Evolutionary conservation across 1,284 basidiomycete species (phyloP), one percentile per base, ranked within the genome.

Genomic region (Ustilago cynodontis): DNA sequence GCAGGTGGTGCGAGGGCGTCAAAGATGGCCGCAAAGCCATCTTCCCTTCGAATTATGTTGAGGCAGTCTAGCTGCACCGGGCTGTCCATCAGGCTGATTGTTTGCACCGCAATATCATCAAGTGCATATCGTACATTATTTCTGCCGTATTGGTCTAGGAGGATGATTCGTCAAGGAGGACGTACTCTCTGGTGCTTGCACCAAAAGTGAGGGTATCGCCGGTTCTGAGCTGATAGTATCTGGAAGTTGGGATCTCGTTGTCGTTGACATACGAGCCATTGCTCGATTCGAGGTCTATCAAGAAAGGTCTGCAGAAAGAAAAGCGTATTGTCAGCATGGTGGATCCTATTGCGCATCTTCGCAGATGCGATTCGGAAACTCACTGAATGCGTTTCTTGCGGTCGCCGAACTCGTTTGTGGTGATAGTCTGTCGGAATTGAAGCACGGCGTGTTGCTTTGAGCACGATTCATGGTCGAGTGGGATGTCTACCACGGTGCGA

Each of bases 391-490:
- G 62, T 47, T 71, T 89, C 83, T 93, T 94, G 9, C 89, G 88
- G 61, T 90, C 90, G 2, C 96, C 96, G 80, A 91, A 94, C 85
- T 98, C 94, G 85, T 96, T 93, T 82, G 92, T 93, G 80, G 93
- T 91, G 73, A 90, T 90, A 2, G 96, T 89, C 82, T 92, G 92
- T 24, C 96, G 92, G 87, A 93, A 95, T 87, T 99, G 97, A 41
- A 99, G 92, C 4, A 92, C 97, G 24, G 96, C 95, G 84, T 99
- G 97, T 86, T 99, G 97, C 86, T 99, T 99, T 0, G 96, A 99
- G 79, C 93, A 95, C 5, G 95, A 98, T 0, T 95, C 95, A 85
- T 99, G 96, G 69, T 96, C 94, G 43, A 98, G 88, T 1, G 92
- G 90, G 71, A 99, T 93, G 83, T 99, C 97, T 26, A 71, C 74